A percentile compares a stretch with the other conserved stretches of the same genome.
phyloP scores from a whole-genome alignment of 176 grass and related monocot species.

The Musa acuminata region DNA sequence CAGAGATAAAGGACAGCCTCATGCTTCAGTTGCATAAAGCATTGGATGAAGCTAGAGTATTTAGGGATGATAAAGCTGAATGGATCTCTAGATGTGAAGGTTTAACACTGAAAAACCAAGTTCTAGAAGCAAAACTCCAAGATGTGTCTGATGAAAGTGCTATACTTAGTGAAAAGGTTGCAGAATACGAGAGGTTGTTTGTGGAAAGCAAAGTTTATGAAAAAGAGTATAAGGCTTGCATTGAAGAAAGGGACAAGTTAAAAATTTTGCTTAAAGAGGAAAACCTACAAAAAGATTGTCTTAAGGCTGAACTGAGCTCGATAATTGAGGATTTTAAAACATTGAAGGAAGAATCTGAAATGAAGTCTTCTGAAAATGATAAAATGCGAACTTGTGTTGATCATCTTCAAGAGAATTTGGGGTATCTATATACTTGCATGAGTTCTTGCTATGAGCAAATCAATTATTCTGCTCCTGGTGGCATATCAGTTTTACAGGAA shows the following conservation, averaged over 20 bases:
- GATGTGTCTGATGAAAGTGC: conserved; percentile 51
- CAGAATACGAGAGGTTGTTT: conserved; percentile 35
- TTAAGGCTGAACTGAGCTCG: conserved; percentile 44
- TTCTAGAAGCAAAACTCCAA: conserved; percentile 78
- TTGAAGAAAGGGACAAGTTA: conserved; percentile 60
- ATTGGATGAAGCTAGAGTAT: conserved; percentile 50
- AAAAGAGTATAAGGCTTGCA: conserved; percentile 36
- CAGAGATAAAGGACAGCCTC: conserved; percentile 43
- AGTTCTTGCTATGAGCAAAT: conserved; percentile 42
- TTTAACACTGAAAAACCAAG: conserved; percentile 55
- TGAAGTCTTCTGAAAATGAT: conserved; percentile 40
- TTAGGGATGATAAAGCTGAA: conserved; percentile 57
- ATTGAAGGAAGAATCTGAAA: conserved; percentile 53
- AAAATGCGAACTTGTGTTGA: conserved; percentile 33
- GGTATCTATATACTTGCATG: conserved; percentile 27
- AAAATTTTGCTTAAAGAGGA: conserved; percentile 60
- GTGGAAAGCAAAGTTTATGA: conserved; percentile 45
- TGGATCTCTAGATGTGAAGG: conserved; percentile 63
- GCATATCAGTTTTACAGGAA: conserved; percentile 31
- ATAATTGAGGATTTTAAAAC: conserved; percentile 37
- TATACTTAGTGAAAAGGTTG: conserved; percentile 37
- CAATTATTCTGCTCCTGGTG: conserved; percentile 30
- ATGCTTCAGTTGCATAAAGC: conserved; percentile 40
- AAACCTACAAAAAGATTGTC: conserved; percentile 37
- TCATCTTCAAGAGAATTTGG: conserved; percentile 40